These are phyloP conservation scores for Ogataea degrootiae DNA, from an alignment of 805 yeast genomes.

Conservation along the genomic window DNA sequence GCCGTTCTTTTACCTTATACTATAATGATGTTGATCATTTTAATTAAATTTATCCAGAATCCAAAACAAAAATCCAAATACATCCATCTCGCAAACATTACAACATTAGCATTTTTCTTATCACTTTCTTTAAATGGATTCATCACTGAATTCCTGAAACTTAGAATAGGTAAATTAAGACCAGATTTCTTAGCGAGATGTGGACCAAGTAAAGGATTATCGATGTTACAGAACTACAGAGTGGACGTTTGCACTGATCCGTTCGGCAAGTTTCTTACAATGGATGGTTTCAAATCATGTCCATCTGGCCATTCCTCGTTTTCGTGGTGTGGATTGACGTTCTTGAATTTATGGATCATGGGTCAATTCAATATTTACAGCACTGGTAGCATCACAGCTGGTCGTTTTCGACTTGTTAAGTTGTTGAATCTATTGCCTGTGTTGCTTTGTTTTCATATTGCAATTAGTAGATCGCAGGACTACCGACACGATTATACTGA, in stretches of 20 bases:
- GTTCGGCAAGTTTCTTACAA: constrained; percentile 26
- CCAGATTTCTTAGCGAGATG: constrained; percentile 90
- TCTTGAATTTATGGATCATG: constrained; percentile 53
- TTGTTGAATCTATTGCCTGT: constrained; percentile 38
- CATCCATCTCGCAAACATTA: constrained; percentile 33
- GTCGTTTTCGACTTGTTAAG: constrained; percentile 7
- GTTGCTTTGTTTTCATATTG: constrained; percentile 65
- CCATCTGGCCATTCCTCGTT: constrained; percentile 78
- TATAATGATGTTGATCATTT: constrained; percentile 19
- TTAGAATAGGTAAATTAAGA: constrained; percentile 78
- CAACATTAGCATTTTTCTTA: constrained; percentile 35
- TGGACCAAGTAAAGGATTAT: constrained; percentile 35
- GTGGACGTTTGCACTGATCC: constrained; percentile 31
- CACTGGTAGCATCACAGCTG: background rate
- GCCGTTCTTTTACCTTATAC: constrained; percentile 35
- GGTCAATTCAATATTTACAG: constrained; percentile 48
- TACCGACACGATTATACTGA: constrained; percentile 89
- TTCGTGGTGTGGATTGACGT: constrained; percentile 64
- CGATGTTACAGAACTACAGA: constrained; percentile 29
- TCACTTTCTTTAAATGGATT: constrained; percentile 43
- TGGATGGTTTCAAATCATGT: constrained; percentile 72
- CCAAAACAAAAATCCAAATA: constrained; percentile 22
- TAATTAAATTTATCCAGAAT: constrained; percentile 7
- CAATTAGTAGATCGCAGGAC: constrained; percentile 79
- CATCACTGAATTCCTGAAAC: constrained; percentile 68